Conservation (phyloP, 768 basidiomycete genomes). For the Calvatia gigantea region DNA sequence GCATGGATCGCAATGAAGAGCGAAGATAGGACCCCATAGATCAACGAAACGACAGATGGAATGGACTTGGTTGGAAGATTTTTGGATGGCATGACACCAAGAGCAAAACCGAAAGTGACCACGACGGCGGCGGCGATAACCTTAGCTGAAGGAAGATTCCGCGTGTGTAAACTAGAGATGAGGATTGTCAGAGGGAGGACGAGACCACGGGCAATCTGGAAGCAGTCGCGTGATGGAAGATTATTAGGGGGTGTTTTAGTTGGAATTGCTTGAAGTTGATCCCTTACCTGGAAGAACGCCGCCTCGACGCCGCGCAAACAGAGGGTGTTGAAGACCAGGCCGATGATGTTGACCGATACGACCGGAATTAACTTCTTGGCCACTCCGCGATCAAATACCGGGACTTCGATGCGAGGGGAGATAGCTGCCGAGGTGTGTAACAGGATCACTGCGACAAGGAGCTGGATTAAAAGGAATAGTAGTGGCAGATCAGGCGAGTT, state of each 20-base stretch:
- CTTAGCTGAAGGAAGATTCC: conserved; percentile 45
- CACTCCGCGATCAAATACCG: conserved; percentile 44
- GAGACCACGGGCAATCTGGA: conserved; percentile 78
- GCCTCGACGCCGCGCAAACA: conserved; percentile 79
- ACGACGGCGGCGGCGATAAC: conserved; percentile 57
- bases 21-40: conserved; percentile 71
- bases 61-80: conserved; percentile 35
- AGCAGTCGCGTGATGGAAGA: neutral
- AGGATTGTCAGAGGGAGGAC: conserved; percentile 80
- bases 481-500: conserved; percentile 64
- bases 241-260: too few species aligned
- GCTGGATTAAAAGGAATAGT: conserved; percentile 63
- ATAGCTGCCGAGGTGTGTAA: conserved; percentile 52
- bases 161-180: conserved; percentile 61
- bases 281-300: conserved; percentile 69
- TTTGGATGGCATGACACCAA: conserved; percentile 64
- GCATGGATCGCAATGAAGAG: conserved; percentile 75
- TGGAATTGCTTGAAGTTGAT: too few species aligned
- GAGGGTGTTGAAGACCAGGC: conserved; percentile 75
- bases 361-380: conserved; percentile 62
- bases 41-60: conserved; percentile 54
- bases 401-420: conserved; percentile 51
- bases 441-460: conserved; percentile 64
- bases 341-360: conserved; percentile 66
- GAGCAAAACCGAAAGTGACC: conserved; percentile 74